Evolutionary conservation across 1,284 basidiomycete species (phyloP).

Genomic region (Taiwanofungus camphoratus): DNA sequence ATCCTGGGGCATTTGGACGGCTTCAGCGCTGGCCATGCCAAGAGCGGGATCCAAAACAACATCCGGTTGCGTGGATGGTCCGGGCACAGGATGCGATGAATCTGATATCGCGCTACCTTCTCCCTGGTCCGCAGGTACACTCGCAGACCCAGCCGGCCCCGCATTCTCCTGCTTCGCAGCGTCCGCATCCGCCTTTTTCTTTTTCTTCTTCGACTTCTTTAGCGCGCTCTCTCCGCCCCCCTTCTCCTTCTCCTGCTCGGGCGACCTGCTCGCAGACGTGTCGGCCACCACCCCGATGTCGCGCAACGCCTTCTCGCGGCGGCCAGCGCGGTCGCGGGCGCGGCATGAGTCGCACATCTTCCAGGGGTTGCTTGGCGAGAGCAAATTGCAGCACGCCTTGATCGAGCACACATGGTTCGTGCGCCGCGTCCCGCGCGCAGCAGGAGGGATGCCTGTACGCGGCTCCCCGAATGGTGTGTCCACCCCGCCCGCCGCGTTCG

Average conservation of each 20-base stretch:
- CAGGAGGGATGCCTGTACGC: slow-evolving; percentile 24
- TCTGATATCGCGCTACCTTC: not conserved
- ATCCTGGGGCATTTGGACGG: not conserved
- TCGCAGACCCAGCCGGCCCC: slow-evolving; percentile 1
- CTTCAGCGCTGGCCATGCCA: not conserved
- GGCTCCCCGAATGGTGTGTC: slow-evolving; percentile 17
- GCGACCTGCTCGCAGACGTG: slow-evolving; percentile 10
- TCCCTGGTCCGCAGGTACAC: not conserved
- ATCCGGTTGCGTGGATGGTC: not conserved
- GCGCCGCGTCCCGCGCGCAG: slow-evolving; percentile 29
- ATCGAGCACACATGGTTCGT: slow-evolving; percentile 36
- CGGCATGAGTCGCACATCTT: slow-evolving; percentile 41
- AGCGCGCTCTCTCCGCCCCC: slow-evolving; percentile 2
- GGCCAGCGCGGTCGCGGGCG: slow-evolving; percentile 29
- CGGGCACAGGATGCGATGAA: not conserved
- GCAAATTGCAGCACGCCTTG: slow-evolving; percentile 38
- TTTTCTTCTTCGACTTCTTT: slow-evolving; percentile 16
- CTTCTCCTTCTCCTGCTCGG: slow-evolving; percentile 10
- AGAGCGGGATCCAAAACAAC: too few relatives aligned
- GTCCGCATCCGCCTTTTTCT: slow-evolving; percentile 8
- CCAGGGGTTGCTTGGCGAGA: slow-evolving; percentile 37
- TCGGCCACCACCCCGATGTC: slow-evolving; percentile 21
- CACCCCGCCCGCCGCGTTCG: slow-evolving; percentile 3
- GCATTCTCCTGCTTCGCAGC: not conserved
- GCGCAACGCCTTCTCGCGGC: slow-evolving; percentile 26